Base-by-base conservation (phyloP, 2,329 filamentous ascomycete species). In the Zopfia rhizophila region DNA sequence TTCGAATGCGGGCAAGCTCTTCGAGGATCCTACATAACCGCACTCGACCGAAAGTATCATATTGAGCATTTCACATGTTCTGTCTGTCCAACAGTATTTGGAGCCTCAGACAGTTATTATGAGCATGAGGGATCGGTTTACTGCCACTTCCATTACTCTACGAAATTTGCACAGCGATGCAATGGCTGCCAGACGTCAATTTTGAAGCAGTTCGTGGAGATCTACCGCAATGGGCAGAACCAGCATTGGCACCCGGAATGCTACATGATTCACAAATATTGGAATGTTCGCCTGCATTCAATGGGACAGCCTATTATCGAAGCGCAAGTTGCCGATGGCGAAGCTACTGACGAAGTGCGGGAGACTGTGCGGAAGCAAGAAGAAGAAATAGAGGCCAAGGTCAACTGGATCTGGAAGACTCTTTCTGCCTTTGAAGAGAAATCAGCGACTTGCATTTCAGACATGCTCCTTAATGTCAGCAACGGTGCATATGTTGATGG, bases 201-300 rank as follows among this genome's bases (percentile, higher is more conserved):
- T 54, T 79, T 99, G 30, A 99, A 99, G 76, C 94, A 99, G 71
- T 99, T 99, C 70, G 94, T 99, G 51, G 94, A 99, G 73, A 97
- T 99, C 51, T 99, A 92, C 74, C 88, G 94, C 60, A 97, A 97
- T 72, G 93, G 93, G 2, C 90, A 96, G 69, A 97, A 97, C 68
- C 94, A 99, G 67, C 94, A 99, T 70, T 99, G 94, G 94, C 94
- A 99, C 69, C 94, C 94, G 2, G 94, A 99, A 74, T 99, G 94
- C 73, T 99, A 99, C 74, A 99, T 99, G 94, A 99, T 99, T 53
- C 94, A 99, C 77, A 99, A 99, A 67, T 99, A 97, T 74, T 99
- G 94, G 94, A 99, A 97, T 68, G 94, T 99, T 48, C 87, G 94
- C 38, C 79, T 99, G 25, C 74, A 77, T 51, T 71, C 74, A 4